Conservation (phyloP, 805 yeast genomes). For the Hagleromyces aurorensis region DNA sequence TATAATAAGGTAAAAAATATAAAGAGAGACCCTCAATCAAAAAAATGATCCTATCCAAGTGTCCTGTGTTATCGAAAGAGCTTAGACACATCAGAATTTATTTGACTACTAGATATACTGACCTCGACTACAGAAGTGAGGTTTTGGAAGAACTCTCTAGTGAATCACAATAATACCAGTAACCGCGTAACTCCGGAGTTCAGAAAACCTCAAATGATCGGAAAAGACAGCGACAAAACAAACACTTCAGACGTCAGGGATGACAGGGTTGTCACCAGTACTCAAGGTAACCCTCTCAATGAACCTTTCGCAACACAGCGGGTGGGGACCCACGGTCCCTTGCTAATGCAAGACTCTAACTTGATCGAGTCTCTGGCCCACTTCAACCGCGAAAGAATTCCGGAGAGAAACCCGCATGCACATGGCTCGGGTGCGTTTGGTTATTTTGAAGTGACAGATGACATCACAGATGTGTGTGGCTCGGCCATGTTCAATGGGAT, state of each 20-base stretch:
- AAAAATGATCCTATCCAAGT: too few species aligned
- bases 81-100: too few species aligned
- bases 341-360: constrained; percentile 73
- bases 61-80: too few species aligned
- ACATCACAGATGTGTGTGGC: constrained; percentile 61
- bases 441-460: constrained; percentile 79
- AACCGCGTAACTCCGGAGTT: too few species aligned
- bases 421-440: constrained; percentile 92
- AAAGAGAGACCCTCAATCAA: too few species aligned
- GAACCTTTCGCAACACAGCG: constrained; percentile 74
- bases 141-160: too few species aligned
- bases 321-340: constrained; percentile 68
- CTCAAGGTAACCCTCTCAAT: constrained; percentile 70
- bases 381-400: constrained; percentile 83
- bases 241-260: constrained; percentile 25
- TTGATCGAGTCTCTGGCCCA: constrained; percentile 77
- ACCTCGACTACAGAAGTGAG: not conserved
- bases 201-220: too few species aligned
- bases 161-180: too few species aligned
- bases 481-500: constrained; percentile 63
- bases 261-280: constrained; percentile 56
- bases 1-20: too few species aligned
- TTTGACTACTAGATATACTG: too few species aligned
- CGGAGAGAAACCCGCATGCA: constrained; percentile 91
- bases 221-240: constrained; percentile 18